Conservation (phyloP, 1,139 yeast genomes). For the Yamadazyma atlantica region DNA sequence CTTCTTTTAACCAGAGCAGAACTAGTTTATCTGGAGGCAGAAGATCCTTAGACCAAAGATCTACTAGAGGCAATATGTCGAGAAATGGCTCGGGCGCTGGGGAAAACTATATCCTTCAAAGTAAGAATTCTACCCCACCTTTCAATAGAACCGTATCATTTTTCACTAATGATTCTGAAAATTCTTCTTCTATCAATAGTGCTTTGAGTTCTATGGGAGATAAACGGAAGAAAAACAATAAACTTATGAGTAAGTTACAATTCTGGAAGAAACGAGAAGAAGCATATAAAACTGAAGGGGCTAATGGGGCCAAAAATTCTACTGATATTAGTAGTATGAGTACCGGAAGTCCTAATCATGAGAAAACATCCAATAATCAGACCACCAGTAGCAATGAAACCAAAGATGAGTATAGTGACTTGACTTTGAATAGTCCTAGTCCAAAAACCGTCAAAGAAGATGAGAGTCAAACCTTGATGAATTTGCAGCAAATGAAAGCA, state of each 20-base stretch:
- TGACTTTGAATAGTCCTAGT: constrained; percentile 16
- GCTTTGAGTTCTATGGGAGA: constrained; percentile 12
- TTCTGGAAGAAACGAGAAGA: constrained; percentile 38
- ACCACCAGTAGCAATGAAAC: constrained; percentile 1
- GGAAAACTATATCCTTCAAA: constrained; percentile 5
- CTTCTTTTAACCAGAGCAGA: constrained; percentile 13
- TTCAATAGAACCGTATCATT: constrained; percentile 35
- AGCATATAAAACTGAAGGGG: constrained; percentile 2
- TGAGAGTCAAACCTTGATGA: not conserved
- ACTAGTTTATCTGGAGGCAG: constrained; percentile 14
- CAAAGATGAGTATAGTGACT: constrained; percentile 14
- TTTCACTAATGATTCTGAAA: constrained; percentile 26
- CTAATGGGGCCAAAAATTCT: not conserved
- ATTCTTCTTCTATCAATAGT: constrained; percentile 17
- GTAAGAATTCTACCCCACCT: constrained; percentile 16
- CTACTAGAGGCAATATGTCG: constrained; percentile 8
- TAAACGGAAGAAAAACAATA: constrained; percentile 22
- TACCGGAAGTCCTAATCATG: constrained; percentile 1
- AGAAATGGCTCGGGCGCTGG: constrained; percentile 1
- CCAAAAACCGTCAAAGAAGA: constrained; percentile 16
- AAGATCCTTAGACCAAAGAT: constrained; percentile 12
- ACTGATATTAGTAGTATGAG: not conserved
- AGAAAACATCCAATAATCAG: not conserved
- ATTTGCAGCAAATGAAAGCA: not conserved
- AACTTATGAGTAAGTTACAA: constrained; percentile 35